Evolutionary conservation across 805 yeast genomes (phyloP).

Genomic region (Metschnikowia peoriensis): DNA sequence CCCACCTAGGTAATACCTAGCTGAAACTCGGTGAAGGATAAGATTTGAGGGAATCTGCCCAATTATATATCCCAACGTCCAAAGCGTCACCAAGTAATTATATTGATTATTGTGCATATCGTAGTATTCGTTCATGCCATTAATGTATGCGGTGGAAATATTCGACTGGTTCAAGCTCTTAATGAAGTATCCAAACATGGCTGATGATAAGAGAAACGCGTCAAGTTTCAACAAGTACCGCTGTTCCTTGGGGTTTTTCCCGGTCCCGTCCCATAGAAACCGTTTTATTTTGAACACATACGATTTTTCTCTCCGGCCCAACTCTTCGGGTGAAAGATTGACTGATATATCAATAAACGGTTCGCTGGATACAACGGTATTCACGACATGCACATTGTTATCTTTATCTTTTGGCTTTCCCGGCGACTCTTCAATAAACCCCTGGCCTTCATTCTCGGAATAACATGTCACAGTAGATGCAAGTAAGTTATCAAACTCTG

Average conservation of each 20-base stretch:
- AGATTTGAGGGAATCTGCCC: slow-evolving; percentile 20
- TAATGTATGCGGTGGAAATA: slow-evolving; percentile 19
- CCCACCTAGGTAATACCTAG: slow-evolving; percentile 44
- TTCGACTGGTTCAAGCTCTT: slow-evolving; percentile 20
- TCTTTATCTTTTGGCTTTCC: neutral
- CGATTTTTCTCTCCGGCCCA: slow-evolving; percentile 20
- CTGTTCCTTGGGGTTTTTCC: slow-evolving; percentile 37
- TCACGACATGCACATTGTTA: neutral
- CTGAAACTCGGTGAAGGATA: slow-evolving; percentile 39
- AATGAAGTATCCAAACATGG: slow-evolving; percentile 22
- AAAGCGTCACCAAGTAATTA: slow-evolving; percentile 17
- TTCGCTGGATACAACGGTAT: neutral
- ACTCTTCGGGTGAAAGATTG: slow-evolving; percentile 18
- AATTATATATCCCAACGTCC: slow-evolving; percentile 19
- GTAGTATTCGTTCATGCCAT: slow-evolving; percentile 20
- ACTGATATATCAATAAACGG: slow-evolving; percentile 13
- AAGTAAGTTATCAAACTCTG: neutral
- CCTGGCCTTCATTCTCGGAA: neutral
- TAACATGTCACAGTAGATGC: neutral
- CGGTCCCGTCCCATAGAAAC: slow-evolving; percentile 40
- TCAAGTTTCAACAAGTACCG: slow-evolving; percentile 35
- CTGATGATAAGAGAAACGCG: slow-evolving; percentile 23
- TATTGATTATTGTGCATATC: slow-evolving; percentile 18
- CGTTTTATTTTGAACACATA: slow-evolving; percentile 22
- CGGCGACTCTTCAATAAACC: neutral